Base-by-base conservation (phyloP, 495 filamentous ascomycete species). In the Thermothielavioides terrestris region DNA sequence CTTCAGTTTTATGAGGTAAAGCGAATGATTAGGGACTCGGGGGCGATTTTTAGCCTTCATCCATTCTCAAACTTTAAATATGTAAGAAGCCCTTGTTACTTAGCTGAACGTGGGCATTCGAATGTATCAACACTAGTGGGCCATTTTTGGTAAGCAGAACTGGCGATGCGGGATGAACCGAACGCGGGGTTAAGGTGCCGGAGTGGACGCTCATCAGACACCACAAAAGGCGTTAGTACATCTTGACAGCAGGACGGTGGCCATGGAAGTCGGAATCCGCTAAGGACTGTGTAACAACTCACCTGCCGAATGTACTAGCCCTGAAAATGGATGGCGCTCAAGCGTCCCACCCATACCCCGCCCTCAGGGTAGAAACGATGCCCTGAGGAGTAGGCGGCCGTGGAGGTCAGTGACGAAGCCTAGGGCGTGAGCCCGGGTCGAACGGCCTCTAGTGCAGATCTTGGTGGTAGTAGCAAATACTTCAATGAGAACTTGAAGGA, bases 21-120 rank as follows among this genome's bases (percentile, higher is more conserved):
- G 80, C 78, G 77, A 82, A 83, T 83, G 76, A 82, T 82, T 82
- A 83, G 78, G 81, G 78, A 80, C 77, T 76, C 80, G 78, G 77
- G 77, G 77, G 79, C 75, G 78, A 72, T 73, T 77, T 82, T 72
- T 81, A 52, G 75, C 78, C 77, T 82, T 81, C 76, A 83, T 79
- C 76, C 78, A 82, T 81, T 82, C 79, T 83, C 76, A 79, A 82
- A 81, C 78, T 82, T 82, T 82, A 81, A 81, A 81, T 82, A 80
- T 80, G 73, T 81, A 80, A 81, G 77, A 81, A 82, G 77, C 74
- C 72, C 74, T 78, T 81, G 76, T 82, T 80, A 64, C 78, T 81
- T 79, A 74, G 62, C 73, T 82, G 74, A 79, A 82, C 76, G 77
- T 78, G 70, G 70, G 72, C 75, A 77, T 78, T 82, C 69, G 74